Conservation (phyloP, 352 stramenopile species). For the Phytophthora hibernalis region DNA sequence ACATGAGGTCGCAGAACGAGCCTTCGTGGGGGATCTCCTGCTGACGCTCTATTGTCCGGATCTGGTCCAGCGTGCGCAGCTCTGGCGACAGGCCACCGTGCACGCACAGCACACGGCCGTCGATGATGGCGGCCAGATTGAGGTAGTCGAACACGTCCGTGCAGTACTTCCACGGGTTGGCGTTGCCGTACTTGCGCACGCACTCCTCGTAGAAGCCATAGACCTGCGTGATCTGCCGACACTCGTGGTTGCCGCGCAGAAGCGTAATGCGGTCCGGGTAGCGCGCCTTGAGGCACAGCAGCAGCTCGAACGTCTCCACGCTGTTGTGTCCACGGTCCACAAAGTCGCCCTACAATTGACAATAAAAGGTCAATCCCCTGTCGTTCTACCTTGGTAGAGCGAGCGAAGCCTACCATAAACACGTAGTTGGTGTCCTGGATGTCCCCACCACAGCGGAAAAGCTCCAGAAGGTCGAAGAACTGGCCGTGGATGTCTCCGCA, state of each 20-base stretch:
- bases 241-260: constrained; percentile 91
- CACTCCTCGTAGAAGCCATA: constrained; percentile 99
- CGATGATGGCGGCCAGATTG: constrained; percentile 94
- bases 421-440: constrained; percentile 91
- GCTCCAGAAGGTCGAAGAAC: constrained; percentile 91
- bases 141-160: constrained; percentile 98
- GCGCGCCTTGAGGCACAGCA: constrained; percentile 86
- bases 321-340: constrained; percentile 92
- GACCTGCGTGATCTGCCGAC: constrained; percentile 96
- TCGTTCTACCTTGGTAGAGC: background rate
- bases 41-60: constrained; percentile 96
- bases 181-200: constrained; percentile 97
- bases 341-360: constrained; percentile 77
- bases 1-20: constrained; percentile 98
- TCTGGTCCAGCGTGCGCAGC: constrained; percentile 95
- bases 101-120: constrained; percentile 92
- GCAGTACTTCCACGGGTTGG: constrained; percentile 96
- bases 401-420: constrained; percentile 74
- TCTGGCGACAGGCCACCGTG: constrained; percentile 96
- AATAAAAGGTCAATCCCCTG: background rate
- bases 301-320: constrained; percentile 90
- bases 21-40: constrained; percentile 96
- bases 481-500: constrained; percentile 92
- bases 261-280: constrained; percentile 91
- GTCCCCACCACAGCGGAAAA: constrained; percentile 88